Evolutionary conservation across 495 filamentous ascomycete species (phyloP), one percentile per base, ranked within the genome.

Genomic region (Glutinoglossum americanum): DNA sequence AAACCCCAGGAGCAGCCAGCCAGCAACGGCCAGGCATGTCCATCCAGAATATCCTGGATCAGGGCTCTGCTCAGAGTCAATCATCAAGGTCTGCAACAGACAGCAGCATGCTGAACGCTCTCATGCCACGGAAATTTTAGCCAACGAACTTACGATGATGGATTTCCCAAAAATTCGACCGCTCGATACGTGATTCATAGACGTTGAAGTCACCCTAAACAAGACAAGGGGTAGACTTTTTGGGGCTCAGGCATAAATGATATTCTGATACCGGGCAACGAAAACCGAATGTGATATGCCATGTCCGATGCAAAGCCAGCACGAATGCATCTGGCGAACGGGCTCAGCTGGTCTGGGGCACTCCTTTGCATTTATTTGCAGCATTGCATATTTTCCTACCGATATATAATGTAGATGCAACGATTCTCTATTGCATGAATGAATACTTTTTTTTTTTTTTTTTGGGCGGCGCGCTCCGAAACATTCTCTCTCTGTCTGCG

Each of bases 61-160:
- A 0, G 68, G 70, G 72, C 69, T 59, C 49, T 6, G 47, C 3
- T 13, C 8, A 9, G 25, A 28, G 49, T 17, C 49, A 28, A 51
- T 25, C 47, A 17, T 53, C 49, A 9, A 53, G 49, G 13, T 53
- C 49, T 27, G 56, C 56, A 58, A 73, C 74, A 17, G 76, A 79
- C 60, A 78, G 71, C 57, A 72, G 75, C 59, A 79, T 79, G 76
- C 67, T 79, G 49, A 75, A 77, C 62, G 72, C 73, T 41, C 62
- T 79, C 32, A 60, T 51, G 39, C 59, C 39, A 26, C 54, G 57
- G 47, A 19, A 32, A 15, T 28, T 53, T 27, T 53, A 53, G 28
- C 11, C 25, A 53, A 53, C 30, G 28, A 27, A 53, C 17, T 28
- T 28, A 28, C n/a, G 2, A 28, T 53, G 49, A 53, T 21, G 49